phyloP scores from a whole-genome alignment of 495 filamentous ascomycete genomes.

The Glarea lozoyensis region DNA sequence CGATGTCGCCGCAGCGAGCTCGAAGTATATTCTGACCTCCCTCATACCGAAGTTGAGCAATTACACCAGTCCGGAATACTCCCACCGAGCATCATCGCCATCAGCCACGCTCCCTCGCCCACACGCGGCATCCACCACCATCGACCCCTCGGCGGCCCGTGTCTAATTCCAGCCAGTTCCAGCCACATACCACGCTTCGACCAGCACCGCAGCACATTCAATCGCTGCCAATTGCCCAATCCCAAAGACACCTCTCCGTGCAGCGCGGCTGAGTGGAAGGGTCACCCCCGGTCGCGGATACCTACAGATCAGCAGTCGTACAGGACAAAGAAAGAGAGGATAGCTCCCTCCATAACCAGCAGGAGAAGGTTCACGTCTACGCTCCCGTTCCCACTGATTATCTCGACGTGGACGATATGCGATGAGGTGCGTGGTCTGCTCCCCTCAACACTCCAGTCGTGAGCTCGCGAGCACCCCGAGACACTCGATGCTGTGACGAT shows the following conservation, averaged over 20 bases:
- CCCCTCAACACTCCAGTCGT: constrained; percentile 3
- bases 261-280: constrained; percentile 19
- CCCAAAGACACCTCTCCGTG: not conserved
- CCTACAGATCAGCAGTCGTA: constrained; percentile 10
- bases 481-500: too few species aligned
- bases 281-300: constrained; percentile 12
- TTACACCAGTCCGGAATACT: not conserved
- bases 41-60: too few species aligned
- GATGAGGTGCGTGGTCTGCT: constrained; percentile 18
- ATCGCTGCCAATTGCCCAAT: not conserved
- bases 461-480: not conserved
- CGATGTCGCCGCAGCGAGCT: too few species aligned
- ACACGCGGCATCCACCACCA: not conserved
- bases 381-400: too few species aligned
- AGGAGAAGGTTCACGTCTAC: constrained; percentile 6
- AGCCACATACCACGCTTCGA: not conserved
- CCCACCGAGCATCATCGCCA: not conserved
- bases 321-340: constrained; percentile 15
- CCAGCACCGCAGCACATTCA: constrained; percentile 1
- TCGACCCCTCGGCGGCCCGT: not conserved
- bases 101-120: not conserved
- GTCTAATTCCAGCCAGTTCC: not conserved
- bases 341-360: constrained; percentile 5
- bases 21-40: not conserved
- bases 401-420: too few species aligned